phyloP scores from a whole-genome alignment of 2,329 filamentous ascomycete species.

The Exophiala spinifera region DNA sequence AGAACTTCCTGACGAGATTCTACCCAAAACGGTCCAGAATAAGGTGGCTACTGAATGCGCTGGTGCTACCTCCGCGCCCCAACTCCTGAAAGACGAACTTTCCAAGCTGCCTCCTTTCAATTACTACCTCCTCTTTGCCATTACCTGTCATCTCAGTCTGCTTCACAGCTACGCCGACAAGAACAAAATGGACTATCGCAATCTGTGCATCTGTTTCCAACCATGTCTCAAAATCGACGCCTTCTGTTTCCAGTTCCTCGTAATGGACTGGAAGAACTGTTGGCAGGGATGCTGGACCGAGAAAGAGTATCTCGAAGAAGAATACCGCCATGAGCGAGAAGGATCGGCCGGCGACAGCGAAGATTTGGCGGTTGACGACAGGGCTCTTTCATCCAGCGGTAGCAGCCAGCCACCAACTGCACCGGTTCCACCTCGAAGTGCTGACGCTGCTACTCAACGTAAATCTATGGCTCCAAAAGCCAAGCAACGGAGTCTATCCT shows the following conservation, averaged over 20 bases:
- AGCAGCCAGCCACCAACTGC: slow-evolving; percentile 51
- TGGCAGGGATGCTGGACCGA: slow-evolving; percentile 97
- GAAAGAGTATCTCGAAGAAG: slow-evolving; percentile 67
- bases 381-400: slow-evolving; percentile 63
- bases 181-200: slow-evolving; percentile 98
- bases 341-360: slow-evolving; percentile 29
- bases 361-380: slow-evolving; percentile 46
- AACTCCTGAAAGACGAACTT: slow-evolving; percentile 83
- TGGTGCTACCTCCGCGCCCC: slow-evolving; percentile 74
- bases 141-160: slow-evolving; percentile 91
- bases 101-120: slow-evolving; percentile 95
- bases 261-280: slow-evolving; percentile 92
- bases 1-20: slow-evolving; percentile 89
- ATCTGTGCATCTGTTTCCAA: slow-evolving; percentile 94
- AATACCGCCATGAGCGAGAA: slow-evolving; percentile 33
- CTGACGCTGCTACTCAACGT: slow-evolving; percentile 19
- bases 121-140: slow-evolving; percentile 95
- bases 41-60: slow-evolving; percentile 75
- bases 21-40: slow-evolving; percentile 80
- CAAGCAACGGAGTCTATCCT: slow-evolving; percentile 28
- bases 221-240: slow-evolving; percentile 95
- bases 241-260: slow-evolving; percentile 91
- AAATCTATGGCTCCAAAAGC: slow-evolving; percentile 18
- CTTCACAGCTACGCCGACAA: slow-evolving; percentile 87
- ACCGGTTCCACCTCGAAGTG: slow-evolving; percentile 14